Base-by-base conservation (phyloP, 176 grass and related monocot species). In the Aegilops sharonensis region DNA sequence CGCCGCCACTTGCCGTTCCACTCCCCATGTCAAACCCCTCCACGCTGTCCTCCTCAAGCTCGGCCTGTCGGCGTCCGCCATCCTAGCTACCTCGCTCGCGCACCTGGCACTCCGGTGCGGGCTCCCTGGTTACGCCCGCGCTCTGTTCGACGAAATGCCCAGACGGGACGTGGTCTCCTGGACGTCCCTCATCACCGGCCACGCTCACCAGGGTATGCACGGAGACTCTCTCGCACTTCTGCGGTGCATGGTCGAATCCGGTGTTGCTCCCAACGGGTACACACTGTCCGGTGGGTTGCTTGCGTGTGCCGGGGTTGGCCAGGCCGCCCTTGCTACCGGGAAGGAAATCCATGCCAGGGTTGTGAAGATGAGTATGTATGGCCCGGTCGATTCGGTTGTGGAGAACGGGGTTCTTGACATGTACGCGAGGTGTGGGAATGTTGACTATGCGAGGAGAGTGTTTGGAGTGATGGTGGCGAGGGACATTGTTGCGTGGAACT, bases 141-240 rank as follows among this genome's bases (percentile, higher is more conserved):
- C 2, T 12, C 12, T 93, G 86, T 93, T 93, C 82, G 83, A 91
- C 79, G 92, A 88, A 86, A 88, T 77, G 88, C 88, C 89, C 20
- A 52, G 13, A 2, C 86, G 21, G 37, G 89, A 93, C 52, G 88
- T 93, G 30, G 89, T 91, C 75, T 87, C 88, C 30, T 93, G 92
- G 92, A 93, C 88, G 79, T 86, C 92, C 30, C 86, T 93, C 79
- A 23, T 93, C 67, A 83, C 87, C 11, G 92, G 92, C 74, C 86
- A 91, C 74, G 74, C 88, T 13, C 88, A 85, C 37, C 88, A 88
- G 37, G 82, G 92, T 4, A 36, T 81, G 1, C 78, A 70, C 39
- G 18, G 21, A 0, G 57, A 90, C 2, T 59, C 86, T 1, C 47
- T 93, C 9, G 25, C 61, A 14, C 74, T 90, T 6, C 64, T 93